Conservation (phyloP, 192 early-diverging fungal genomes). For the Kickxella alabastrina region DNA sequence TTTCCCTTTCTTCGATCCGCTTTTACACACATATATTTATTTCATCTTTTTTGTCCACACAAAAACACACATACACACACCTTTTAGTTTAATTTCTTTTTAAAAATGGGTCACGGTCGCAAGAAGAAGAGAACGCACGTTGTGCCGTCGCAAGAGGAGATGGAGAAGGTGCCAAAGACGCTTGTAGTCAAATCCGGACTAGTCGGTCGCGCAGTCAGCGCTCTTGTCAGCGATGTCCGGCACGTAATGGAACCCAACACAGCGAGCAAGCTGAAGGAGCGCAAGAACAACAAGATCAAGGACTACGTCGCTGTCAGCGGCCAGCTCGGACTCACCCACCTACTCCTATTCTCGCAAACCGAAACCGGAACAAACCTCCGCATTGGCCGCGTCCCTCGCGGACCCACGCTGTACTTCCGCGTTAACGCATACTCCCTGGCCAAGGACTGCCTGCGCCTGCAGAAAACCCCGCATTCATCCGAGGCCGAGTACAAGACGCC, state of each 20-base stretch:
- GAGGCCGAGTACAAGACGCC: constrained; percentile 71
- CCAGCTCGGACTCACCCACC: constrained; percentile 81
- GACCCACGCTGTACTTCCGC: constrained; percentile 88
- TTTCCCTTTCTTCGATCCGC: too few relatives aligned
- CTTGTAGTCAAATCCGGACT: constrained; percentile 91
- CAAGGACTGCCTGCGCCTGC: constrained; percentile 77
- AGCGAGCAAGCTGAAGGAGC: constrained; percentile 81
- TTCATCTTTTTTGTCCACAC: too few relatives aligned
- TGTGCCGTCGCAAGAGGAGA: constrained; percentile 51
- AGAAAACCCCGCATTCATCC: constrained; percentile 72
- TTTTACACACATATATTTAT: too few relatives aligned
- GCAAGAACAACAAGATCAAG: constrained; percentile 84
- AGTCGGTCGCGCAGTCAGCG: constrained; percentile 71
- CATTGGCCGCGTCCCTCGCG: constrained; percentile 81
- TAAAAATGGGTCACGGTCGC: constrained; percentile 40
- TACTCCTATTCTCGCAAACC: constrained; percentile 84
- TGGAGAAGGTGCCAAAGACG: constrained; percentile 65
- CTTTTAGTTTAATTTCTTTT: too few relatives aligned
- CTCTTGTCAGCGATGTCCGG: constrained; percentile 80
- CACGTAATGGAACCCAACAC: constrained; percentile 94
- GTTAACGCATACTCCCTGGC: constrained; percentile 76
- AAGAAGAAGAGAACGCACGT: constrained; percentile 49
- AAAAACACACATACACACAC: constrained; percentile 2
- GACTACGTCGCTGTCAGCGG: constrained; percentile 89
- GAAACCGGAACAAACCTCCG: constrained; percentile 79